Percentiles rank a stretch among this genome's conserved stretches.
Evolutionary conservation across 805 yeast species (phyloP).

Genomic region (Saccharomycopsis sp.): DNA sequence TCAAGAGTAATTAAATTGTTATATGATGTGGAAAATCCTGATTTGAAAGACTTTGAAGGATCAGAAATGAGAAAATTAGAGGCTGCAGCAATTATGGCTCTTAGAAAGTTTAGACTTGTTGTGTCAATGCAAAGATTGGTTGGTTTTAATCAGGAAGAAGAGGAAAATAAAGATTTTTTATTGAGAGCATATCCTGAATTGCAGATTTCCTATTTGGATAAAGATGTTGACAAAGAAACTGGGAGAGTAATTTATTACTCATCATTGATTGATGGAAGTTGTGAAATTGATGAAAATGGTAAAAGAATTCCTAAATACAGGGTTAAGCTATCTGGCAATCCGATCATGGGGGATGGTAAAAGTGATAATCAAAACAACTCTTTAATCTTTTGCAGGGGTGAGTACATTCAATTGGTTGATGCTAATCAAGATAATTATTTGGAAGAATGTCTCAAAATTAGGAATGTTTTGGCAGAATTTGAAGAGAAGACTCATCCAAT

Average conservation of each 20-base stretch:
- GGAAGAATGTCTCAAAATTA: slow-evolving; percentile 72
- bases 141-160: slow-evolving; percentile 44
- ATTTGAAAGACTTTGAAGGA: slow-evolving; percentile 1
- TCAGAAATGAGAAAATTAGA: slow-evolving; percentile 21
- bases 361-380: slow-evolving; percentile 78
- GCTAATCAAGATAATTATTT: slow-evolving; percentile 78
- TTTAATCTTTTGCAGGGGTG: slow-evolving; percentile 66
- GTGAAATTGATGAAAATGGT: slow-evolving; percentile 50
- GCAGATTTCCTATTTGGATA: slow-evolving; percentile 53
- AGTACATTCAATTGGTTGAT: slow-evolving; percentile 69
- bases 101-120: slow-evolving; percentile 52
- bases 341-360: slow-evolving; percentile 78
- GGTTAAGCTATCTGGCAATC: slow-evolving; percentile 65
- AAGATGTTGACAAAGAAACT: slow-evolving; percentile 28
- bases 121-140: slow-evolving; percentile 56
- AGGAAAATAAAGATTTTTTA: slow-evolving; percentile 46
- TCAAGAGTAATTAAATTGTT: slow-evolving; percentile 56
- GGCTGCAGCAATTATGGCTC: slow-evolving; percentile 36
- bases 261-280: slow-evolving; percentile 60
- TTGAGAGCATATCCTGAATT: slow-evolving; percentile 58
- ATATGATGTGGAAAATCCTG: slow-evolving; percentile 44
- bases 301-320: slow-evolving; percentile 50
- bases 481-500: slow-evolving; percentile 36
- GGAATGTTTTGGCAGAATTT: slow-evolving; percentile 67
- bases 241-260: slow-evolving; percentile 35